These are phyloP conservation scores for Noccaea bulbosa DNA, from an alignment of 345 rosid species.

Conservation along the genomic window DNA sequence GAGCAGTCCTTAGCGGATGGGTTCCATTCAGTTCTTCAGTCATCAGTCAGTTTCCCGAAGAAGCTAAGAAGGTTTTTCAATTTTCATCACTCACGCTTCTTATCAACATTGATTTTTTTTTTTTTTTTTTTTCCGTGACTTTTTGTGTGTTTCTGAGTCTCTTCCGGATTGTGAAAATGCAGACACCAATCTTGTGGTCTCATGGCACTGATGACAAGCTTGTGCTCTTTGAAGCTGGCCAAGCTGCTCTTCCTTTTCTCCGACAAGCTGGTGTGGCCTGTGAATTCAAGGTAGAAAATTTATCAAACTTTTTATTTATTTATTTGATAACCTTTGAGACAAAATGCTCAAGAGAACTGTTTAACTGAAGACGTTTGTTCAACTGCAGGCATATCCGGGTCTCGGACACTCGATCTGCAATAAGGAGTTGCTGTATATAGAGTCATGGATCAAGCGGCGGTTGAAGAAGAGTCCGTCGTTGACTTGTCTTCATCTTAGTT, in stretches of 20 bases:
- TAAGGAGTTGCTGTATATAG: slow-evolving; percentile 58
- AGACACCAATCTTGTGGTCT: slow-evolving; percentile 81
- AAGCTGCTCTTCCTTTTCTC: slow-evolving; percentile 72
- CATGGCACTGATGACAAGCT: slow-evolving; percentile 68
- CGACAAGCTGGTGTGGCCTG: slow-evolving; percentile 66
- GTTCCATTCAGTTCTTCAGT: slow-evolving; percentile 71
- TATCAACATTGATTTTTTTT: neutral
- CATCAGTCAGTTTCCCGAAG: slow-evolving; percentile 50
- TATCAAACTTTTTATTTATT: neutral
- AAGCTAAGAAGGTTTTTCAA: slow-evolving; percentile 73
- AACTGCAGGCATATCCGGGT: slow-evolving; percentile 63
- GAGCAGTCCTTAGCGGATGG: slow-evolving; percentile 78
- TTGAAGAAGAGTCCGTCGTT: no score
- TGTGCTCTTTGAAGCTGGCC: slow-evolving; percentile 79
- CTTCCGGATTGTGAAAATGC: slow-evolving; percentile 25
- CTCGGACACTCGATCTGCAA: slow-evolving; percentile 66
- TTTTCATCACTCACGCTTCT: neutral
- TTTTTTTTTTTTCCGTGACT: neutral
- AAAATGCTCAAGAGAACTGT: no score
- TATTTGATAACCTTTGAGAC: no score
- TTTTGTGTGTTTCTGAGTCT: slow-evolving; percentile 18
- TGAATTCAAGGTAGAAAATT: slow-evolving; percentile 67
- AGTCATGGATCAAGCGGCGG: slow-evolving; percentile 57
- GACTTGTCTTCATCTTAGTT: no score
- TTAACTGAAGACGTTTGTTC: neutral